These are phyloP conservation scores for Linnemannia elongata DNA, from an alignment of 192 early-diverging fungal species.

Conservation along the genomic window DNA sequence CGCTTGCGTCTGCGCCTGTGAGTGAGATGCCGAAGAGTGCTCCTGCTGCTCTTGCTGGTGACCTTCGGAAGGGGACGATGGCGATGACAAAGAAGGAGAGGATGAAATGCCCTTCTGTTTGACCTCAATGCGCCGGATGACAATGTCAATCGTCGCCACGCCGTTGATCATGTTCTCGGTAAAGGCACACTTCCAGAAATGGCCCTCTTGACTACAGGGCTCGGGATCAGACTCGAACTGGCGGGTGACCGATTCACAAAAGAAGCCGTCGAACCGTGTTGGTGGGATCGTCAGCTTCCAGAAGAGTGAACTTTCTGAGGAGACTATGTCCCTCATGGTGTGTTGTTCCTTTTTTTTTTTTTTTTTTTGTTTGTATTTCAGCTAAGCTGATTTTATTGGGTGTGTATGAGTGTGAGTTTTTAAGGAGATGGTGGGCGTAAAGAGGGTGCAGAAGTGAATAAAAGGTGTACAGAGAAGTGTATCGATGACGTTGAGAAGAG, in stretches of 20 bases:
- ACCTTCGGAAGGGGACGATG: background rate
- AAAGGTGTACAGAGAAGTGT: too few species aligned
- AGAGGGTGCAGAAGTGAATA: too few species aligned
- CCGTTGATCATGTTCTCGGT: constrained; percentile 53
- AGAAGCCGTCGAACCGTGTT: constrained; percentile 18
- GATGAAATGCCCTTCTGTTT: background rate
- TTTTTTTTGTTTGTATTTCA: background rate
- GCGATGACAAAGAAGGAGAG: too few species aligned
- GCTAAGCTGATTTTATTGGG: too few species aligned
- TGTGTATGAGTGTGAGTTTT: too few species aligned
- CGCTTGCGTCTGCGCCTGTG: background rate
- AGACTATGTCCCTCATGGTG: background rate
- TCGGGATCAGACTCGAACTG: constrained; percentile 23
- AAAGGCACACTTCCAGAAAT: constrained; percentile 24
- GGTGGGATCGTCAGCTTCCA: constrained; percentile 32
- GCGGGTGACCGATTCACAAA: constrained; percentile 33
- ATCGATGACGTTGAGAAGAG: too few species aligned
- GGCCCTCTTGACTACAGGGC: background rate
- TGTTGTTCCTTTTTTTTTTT: background rate
- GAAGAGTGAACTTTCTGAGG: constrained; percentile 19
- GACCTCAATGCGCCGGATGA: background rate
- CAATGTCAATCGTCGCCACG: constrained; percentile 18
- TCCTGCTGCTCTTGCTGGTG: background rate
- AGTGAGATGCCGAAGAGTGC: background rate
- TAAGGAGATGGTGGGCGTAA: too few species aligned